Conservation (phyloP, 805 yeast genomes). For the Saturnispora bothae region DNA sequence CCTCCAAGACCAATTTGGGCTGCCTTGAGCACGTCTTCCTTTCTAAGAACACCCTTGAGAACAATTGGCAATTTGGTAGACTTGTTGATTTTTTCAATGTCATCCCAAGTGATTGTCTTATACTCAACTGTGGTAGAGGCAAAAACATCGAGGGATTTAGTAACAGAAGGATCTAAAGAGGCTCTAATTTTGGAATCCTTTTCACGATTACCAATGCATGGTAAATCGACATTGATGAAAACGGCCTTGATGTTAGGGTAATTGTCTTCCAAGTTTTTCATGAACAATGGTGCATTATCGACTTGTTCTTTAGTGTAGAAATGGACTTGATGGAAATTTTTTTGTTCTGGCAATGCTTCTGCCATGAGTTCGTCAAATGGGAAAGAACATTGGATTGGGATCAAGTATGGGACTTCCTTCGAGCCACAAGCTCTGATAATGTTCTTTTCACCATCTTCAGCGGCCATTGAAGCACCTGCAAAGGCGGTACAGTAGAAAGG, state of each 20-base stretch:
- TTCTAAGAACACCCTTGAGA: conserved; percentile 53
- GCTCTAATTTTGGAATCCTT: conserved; percentile 69
- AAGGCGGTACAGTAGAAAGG: conserved; percentile 91
- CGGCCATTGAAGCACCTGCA: conserved; percentile 79
- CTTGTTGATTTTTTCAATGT: conserved; percentile 40
- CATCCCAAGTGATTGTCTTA: conserved; percentile 42
- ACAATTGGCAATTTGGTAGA: conserved; percentile 42
- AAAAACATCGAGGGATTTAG: conserved; percentile 11
- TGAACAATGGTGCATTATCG: conserved; percentile 30
- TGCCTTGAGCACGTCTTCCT: conserved; percentile 52
- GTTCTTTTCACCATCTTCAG: conserved; percentile 78
- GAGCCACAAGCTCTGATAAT: conserved; percentile 63
- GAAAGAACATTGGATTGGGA: conserved; percentile 79
- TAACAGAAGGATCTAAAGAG: conserved; percentile 32
- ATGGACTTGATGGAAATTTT: conserved; percentile 78
- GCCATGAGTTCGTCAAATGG: conserved; percentile 69
- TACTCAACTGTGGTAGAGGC: conserved; percentile 10
- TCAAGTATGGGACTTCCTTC: conserved; percentile 69
- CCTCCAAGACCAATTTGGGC: conserved; percentile 49
- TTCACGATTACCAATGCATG: conserved; percentile 77
- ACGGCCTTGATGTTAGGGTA: conserved; percentile 56
- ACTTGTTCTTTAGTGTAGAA: conserved; percentile 50
- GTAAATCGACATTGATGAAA: conserved; percentile 82
- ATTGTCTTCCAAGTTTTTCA: conserved; percentile 24
- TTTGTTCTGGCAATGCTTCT: conserved; percentile 49